Evolutionary conservation across 148 eudicot genomes (phyloP), one percentile per base, ranked within the genome.

Genomic region (Beta vulgaris): DNA sequence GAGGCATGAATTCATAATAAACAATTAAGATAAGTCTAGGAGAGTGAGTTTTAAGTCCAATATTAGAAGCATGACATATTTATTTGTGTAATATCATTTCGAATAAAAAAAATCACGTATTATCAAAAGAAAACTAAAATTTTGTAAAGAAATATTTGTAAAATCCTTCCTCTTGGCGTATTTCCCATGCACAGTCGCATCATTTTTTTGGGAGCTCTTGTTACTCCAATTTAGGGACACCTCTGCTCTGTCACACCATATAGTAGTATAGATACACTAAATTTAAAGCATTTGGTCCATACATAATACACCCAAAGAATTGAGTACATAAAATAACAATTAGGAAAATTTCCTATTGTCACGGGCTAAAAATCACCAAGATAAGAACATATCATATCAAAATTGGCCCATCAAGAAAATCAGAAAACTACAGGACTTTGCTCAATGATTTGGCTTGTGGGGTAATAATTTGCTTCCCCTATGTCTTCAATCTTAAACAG

Each of bases 351-450:
- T 64, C 28, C 6, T n/a, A 21, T 29, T 71, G 83, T 80, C 83
- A 80, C 79, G 83, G 69, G 79, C 49, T 63, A 54, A 55, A 54
- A 12, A 1, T 4, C 39, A 29, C 12, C 28, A 59, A 69, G 62
- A 69, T 73, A 40, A 80, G 18, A 74, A 49, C 49, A 75, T 58
- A 63, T 31, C 36, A 9, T 34, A 51, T 19, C 40, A 46, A 48
- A 37, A 43, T 55, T 76, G 70, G 34, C 44, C 74, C 46, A 71
- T 71, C 31, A 21, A 65, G 73, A 71, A 76, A 75, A 71, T 55
- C 64, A 65, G 73, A 71, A 76, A 75, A 71, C 63, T 71, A 76
- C 76, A 80, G 14, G 58, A 53, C 67, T 53, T 63, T 15, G 5
- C 34, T 67, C 63, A 72, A 72, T 72, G 29, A 67, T 67, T 66